Conservation (phyloP, 2,329 filamentous ascomycete genomes). For the Hortaea werneckii region DNA sequence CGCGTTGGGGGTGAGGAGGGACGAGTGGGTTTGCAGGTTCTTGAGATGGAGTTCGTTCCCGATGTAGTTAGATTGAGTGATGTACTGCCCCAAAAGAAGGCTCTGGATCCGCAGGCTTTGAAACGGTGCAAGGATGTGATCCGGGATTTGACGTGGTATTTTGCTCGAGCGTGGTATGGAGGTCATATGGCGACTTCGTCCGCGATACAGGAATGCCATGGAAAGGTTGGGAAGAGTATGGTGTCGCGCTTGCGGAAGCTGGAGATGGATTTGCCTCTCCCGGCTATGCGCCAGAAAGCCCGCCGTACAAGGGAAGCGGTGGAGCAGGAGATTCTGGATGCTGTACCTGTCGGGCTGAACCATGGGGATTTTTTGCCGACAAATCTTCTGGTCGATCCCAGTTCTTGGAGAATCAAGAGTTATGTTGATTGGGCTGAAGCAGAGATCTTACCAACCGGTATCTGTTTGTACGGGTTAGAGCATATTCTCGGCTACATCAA, state of each 20-base stretch:
- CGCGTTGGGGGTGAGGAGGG: not conserved
- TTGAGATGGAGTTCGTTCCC: not conserved
- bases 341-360: slow-evolving; percentile 46
- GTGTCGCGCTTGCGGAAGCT: slow-evolving; percentile 1
- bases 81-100: no score
- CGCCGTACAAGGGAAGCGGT: slow-evolving; percentile 1
- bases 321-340: slow-evolving; percentile 10
- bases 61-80: no score
- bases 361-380: slow-evolving; percentile 51
- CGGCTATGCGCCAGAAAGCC: slow-evolving; percentile 1
- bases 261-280: slow-evolving; percentile 4
- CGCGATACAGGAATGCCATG: not conserved
- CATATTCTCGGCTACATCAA: slow-evolving; percentile 44
- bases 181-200: not conserved
- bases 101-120: not conserved
- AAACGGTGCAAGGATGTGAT: not conserved
- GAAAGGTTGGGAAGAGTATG: slow-evolving; percentile 3
- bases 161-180: not conserved
- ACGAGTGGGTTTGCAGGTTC: not conserved
- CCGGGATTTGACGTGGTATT: not conserved
- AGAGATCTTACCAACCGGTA: slow-evolving; percentile 50
- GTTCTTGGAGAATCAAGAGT: slow-evolving; percentile 39
- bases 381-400: slow-evolving; percentile 45
- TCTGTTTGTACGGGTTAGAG: slow-evolving; percentile 51
- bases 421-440: slow-evolving; percentile 57